Evolutionary conservation across 768 basidiomycete genomes (phyloP).

Genomic region (Filobasidium wieringae): DNA sequence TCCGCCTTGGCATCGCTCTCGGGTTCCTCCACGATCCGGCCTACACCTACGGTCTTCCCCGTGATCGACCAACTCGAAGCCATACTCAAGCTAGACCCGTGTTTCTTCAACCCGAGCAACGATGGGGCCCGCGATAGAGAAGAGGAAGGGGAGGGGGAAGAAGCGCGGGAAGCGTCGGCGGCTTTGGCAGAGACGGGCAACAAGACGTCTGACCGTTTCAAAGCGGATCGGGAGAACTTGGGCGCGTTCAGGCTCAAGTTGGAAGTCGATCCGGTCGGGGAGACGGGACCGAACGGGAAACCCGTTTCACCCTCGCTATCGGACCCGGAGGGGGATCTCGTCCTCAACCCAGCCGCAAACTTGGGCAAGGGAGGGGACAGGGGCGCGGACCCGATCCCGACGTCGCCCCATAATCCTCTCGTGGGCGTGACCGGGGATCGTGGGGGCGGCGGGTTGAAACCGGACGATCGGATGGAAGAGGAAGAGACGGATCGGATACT

Average conservation of each 20-base stretch:
- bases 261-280: not conserved
- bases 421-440: not conserved
- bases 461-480: not conserved
- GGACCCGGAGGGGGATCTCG: not conserved
- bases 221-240: conserved; percentile 29
- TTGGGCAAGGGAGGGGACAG: not conserved
- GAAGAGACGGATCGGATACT: not conserved
- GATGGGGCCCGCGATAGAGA: not conserved
- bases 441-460: too few species aligned
- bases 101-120: not conserved
- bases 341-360: not conserved
- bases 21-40: not conserved
- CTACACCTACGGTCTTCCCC: not conserved
- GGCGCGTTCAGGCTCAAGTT: conserved; percentile 8
- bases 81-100: not conserved
- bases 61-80: not conserved
- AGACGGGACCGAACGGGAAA: not conserved
- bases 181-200: conserved; percentile 5
- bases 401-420: not conserved
- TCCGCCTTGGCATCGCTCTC: not conserved
- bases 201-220: conserved; percentile 29
- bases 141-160: not conserved
- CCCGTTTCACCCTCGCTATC: not conserved
- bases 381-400: not conserved
- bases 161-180: not conserved